phyloP scores from a whole-genome alignment of 2,329 filamentous ascomycete species.

The Fusarium sp. region DNA sequence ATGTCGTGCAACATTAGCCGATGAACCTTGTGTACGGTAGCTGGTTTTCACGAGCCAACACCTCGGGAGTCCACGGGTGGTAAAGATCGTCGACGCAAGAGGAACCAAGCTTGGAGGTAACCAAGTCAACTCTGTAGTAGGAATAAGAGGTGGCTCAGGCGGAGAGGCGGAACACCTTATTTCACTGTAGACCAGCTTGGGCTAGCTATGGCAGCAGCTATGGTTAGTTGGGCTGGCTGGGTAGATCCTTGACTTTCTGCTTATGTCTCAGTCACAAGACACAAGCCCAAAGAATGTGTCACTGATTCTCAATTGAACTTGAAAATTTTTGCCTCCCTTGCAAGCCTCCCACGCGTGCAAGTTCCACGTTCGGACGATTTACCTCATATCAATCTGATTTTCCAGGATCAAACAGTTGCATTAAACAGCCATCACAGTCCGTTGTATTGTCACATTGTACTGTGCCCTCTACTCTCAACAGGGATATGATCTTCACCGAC shows the following conservation, averaged over 20 bases:
- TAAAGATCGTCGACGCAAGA: background rate
- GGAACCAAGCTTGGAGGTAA: background rate
- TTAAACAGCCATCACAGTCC: background rate
- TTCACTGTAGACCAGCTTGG: background rate
- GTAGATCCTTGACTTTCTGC: background rate
- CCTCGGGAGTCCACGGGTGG: background rate
- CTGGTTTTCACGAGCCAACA: background rate
- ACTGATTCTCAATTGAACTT: background rate
- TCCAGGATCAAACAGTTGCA: background rate
- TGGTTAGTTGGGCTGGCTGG: background rate
- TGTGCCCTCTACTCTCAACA: background rate
- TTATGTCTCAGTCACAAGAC: background rate
- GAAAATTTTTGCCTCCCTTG: background rate
- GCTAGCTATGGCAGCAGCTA: background rate
- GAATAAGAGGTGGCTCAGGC: background rate
- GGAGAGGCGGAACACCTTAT: background rate
- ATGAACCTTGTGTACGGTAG: background rate
- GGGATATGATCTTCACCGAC: background rate
- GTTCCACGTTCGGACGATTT: conserved; percentile 1
- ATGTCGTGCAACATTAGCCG: background rate
- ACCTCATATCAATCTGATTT: conserved; percentile 6
- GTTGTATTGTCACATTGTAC: conserved; percentile 1
- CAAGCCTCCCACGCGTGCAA: background rate
- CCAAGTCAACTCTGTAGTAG: background rate
- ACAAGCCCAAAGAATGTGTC: background rate